These are phyloP conservation scores for Trichoderma sp. DNA, from an alignment of 2,329 filamentous ascomycete species.

Conservation along the genomic window DNA sequence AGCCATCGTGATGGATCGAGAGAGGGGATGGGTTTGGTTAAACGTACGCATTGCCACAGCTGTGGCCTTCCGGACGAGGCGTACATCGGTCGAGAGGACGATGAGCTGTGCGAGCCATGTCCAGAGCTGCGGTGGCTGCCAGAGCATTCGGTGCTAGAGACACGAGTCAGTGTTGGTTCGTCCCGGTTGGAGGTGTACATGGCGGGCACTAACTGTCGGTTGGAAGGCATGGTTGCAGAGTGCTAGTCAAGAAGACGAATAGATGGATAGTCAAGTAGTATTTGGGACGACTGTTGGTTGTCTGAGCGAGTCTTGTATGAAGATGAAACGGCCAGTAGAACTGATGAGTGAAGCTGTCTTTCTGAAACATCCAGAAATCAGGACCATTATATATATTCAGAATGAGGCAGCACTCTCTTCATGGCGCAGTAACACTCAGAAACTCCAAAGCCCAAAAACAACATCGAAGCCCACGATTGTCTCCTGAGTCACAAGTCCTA, in stretches of 20 bases:
- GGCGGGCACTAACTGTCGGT: neutral
- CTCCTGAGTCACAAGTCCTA: constrained; percentile 20
- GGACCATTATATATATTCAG: neutral
- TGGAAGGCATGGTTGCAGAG: neutral
- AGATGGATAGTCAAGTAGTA: neutral
- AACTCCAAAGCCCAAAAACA: neutral
- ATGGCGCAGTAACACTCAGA: neutral
- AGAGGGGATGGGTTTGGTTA: no score
- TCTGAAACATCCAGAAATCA: neutral
- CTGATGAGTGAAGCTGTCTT: neutral
- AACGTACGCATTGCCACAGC: constrained; percentile 29
- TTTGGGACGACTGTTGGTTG: neutral
- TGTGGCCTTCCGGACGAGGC: neutral
- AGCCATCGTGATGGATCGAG: neutral
- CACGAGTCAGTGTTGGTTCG: neutral
- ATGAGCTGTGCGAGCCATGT: neutral
- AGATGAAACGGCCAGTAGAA: neutral
- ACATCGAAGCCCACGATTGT: neutral
- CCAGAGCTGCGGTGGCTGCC: neutral
- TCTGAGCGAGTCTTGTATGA: neutral
- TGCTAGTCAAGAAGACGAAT: neutral
- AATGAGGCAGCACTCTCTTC: neutral
- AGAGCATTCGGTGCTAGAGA: neutral
- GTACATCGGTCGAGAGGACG: neutral
- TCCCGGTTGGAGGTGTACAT: no score